phyloP scores from a whole-genome alignment of 305 asterid species.

The Fraxinus dipetala region DNA sequence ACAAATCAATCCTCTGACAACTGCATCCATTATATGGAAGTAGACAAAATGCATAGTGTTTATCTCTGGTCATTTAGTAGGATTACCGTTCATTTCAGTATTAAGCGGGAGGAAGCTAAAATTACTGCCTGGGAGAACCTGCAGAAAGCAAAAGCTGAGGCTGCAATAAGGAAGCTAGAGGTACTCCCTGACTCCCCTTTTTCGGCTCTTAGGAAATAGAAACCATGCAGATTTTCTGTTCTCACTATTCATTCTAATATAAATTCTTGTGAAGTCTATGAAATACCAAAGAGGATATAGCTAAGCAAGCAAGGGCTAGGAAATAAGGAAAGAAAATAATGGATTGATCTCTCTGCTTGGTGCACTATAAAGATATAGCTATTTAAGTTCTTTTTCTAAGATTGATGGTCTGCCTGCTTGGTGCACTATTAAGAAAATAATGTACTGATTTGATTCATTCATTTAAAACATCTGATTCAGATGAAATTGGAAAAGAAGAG shows the following conservation, averaged over 20 bases:
- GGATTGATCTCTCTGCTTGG: not conserved
- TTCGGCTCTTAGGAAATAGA: not conserved
- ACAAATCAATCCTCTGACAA: not conserved
- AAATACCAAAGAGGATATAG: not conserved
- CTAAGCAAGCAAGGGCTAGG: not conserved
- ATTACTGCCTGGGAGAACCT: conserved; percentile 91
- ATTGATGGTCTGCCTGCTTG: not conserved
- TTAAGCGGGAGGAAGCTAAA: conserved; percentile 76
- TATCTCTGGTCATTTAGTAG: conserved; percentile 10
- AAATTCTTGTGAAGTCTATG: not conserved
- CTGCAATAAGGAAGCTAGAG: conserved; percentile 87
- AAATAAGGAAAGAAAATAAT: not conserved
- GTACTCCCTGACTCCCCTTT: conserved; percentile 31
- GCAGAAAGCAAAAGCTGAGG: conserved; percentile 97
- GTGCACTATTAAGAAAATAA: not conserved
- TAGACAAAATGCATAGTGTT: not conserved
- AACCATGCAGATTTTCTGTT: not conserved
- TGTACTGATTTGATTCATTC: conserved; percentile 8
- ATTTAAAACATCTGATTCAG: conserved; percentile 33
- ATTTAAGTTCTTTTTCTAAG: not conserved
- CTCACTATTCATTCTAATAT: conserved; percentile 4
- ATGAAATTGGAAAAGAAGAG: conserved; percentile 95
- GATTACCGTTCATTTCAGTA: conserved; percentile 40
- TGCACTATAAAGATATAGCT: not conserved
- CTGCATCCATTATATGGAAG: not conserved